Percentiles rank a stretch among this genome's conserved stretches.
Conservation (phyloP, 768 basidiomycete genomes). For the Strobilomyces dryophilus region DNA sequence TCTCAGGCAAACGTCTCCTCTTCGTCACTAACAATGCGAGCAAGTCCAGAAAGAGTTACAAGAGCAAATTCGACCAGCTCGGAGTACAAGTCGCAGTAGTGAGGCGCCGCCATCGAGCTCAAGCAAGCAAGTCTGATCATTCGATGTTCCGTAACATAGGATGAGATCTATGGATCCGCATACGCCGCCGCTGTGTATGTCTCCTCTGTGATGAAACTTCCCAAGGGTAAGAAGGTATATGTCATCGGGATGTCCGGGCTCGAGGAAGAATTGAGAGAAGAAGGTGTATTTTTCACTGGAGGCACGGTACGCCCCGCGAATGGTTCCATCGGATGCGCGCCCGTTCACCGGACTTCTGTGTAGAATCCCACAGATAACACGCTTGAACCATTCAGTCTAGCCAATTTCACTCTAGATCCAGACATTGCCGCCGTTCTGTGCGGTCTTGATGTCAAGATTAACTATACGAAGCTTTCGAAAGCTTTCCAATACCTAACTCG, state of each 20-base stretch:
- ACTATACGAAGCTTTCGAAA: slow-evolving; percentile 92
- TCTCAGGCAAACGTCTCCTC: slow-evolving; percentile 69
- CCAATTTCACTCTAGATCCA: slow-evolving; percentile 69
- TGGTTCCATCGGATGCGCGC: not conserved
- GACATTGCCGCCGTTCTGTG: slow-evolving; percentile 91
- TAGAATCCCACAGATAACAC: slow-evolving; percentile 86
- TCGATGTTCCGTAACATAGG: slow-evolving; percentile 42
- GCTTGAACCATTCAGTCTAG: slow-evolving; percentile 62
- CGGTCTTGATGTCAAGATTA: slow-evolving; percentile 81
- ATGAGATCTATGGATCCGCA: slow-evolving; percentile 96
- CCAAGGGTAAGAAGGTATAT: slow-evolving; percentile 90
- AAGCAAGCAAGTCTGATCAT: not conserved
- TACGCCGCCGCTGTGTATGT: slow-evolving; percentile 83
- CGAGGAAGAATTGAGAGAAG: slow-evolving; percentile 88
- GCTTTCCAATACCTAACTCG: slow-evolving; percentile 85
- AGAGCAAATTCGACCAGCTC: slow-evolving; percentile 86
- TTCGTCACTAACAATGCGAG: slow-evolving; percentile 99
- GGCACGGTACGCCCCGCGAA: slow-evolving; percentile 63
- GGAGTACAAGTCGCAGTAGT: slow-evolving; percentile 84
- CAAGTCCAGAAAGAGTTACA: slow-evolving; percentile 86
- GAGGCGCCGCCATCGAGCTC: slow-evolving; percentile 29
- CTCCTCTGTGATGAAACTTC: slow-evolving; percentile 83
- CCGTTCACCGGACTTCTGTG: not conserved
- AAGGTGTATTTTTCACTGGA: slow-evolving; percentile 76
- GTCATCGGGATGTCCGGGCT: slow-evolving; percentile 90